phyloP scores from a whole-genome alignment of 257 asterid genomes.

The Solanum piurae region DNA sequence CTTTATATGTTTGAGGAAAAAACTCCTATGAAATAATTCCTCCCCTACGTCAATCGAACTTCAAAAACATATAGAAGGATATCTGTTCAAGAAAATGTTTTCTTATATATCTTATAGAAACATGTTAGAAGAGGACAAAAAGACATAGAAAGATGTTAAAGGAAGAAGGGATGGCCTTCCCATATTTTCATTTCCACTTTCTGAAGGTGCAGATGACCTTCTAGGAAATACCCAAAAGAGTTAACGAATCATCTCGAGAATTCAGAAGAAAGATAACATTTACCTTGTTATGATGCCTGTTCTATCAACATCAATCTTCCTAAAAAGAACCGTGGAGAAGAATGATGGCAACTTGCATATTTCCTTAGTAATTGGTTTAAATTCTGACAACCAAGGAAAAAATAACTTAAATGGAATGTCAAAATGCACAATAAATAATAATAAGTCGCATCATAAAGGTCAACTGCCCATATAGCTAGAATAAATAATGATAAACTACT shows the following conservation, averaged over 20 bases:
- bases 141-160: not conserved
- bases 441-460: not conserved
- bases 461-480: not conserved
- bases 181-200: not conserved
- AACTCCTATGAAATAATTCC: not conserved
- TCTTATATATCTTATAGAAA: not conserved
- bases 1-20: not conserved
- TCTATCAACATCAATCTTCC: conserved; percentile 58
- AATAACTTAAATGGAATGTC: not conserved
- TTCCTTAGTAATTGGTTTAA: conserved; percentile 87
- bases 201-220: not conserved
- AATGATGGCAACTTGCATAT: conserved; percentile 98
- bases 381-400: conserved; percentile 47
- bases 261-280: not conserved
- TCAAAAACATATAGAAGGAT: not conserved
- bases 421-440: not conserved
- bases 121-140: not conserved
- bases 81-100: not conserved
- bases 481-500: not conserved
- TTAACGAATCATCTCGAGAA: not conserved
- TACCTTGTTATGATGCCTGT: conserved; percentile 85
- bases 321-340: conserved; percentile 77
- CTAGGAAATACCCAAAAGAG: not conserved
- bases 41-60: not conserved
- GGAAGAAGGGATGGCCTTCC: not conserved